These are phyloP conservation scores for Vaccinium corymbosum DNA, from an alignment of 148 eudicot species.

Conservation along the genomic window DNA sequence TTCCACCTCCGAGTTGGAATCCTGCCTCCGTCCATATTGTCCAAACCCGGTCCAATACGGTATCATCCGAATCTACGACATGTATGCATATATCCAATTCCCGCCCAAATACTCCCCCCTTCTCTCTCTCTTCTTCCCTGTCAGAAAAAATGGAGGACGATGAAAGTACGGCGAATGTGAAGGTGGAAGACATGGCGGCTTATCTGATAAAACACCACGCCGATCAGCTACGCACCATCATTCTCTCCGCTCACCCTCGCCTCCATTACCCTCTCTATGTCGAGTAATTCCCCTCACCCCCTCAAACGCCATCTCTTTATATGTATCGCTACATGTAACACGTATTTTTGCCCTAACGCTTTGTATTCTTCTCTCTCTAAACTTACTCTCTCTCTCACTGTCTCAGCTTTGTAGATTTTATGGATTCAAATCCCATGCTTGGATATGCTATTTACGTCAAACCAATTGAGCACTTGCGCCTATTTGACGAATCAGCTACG, in stretches of 20 bases:
- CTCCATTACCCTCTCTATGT: slow-evolving; percentile 82
- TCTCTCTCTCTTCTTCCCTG: slow-evolving; percentile 9
- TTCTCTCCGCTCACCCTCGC: slow-evolving; percentile 63
- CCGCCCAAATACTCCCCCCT: slow-evolving; percentile 20
- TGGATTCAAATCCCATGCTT: slow-evolving; percentile 48
- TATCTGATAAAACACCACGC: slow-evolving; percentile 42
- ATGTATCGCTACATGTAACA: not conserved
- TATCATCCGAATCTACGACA: not conserved
- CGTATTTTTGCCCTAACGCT: not conserved
- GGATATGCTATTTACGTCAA: slow-evolving; percentile 47
- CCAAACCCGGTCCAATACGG: not conserved
- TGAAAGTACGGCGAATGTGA: not conserved
- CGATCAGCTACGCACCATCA: slow-evolving; percentile 56
- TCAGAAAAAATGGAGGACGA: slow-evolving; percentile 9
- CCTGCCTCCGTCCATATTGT: not conserved
- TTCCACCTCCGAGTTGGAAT: too few species aligned
- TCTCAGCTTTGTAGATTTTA: slow-evolving; percentile 74
- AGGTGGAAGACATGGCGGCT: slow-evolving; percentile 41
- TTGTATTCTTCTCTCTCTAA: not conserved
- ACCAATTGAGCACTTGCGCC: slow-evolving; percentile 48
- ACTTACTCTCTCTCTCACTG: not conserved
- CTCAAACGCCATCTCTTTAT: not conserved
- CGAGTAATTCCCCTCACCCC: slow-evolving; percentile 39
- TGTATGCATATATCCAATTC: slow-evolving; percentile 4
- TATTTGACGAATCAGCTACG: slow-evolving; percentile 60